Conservation (phyloP, 495 filamentous ascomycete genomes). For the Eremomyces bilateralis region DNA sequence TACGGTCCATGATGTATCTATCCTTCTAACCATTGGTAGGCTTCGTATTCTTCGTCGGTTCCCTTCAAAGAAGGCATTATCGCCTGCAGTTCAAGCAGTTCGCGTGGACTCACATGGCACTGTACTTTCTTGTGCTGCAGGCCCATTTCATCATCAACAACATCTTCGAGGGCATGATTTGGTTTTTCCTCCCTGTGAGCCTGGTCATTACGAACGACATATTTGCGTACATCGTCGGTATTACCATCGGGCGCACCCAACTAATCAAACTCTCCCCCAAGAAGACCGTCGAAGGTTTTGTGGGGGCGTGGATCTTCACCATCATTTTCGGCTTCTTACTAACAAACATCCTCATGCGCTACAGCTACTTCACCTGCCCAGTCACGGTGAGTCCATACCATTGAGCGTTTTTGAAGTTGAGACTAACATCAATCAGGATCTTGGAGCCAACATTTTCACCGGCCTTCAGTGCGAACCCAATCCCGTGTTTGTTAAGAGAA, state of each 20-base stretch:
- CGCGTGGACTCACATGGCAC: slow-evolving; percentile 97
- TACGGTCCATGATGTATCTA: slow-evolving; percentile 1
- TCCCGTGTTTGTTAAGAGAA: slow-evolving; percentile 65
- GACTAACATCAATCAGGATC: slow-evolving; percentile 32
- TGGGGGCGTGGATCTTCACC: slow-evolving; percentile 93
- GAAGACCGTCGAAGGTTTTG: slow-evolving; percentile 97
- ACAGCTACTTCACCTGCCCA: slow-evolving; percentile 96
- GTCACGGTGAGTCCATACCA: slow-evolving; percentile 41
- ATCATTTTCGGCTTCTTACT: slow-evolving; percentile 64
- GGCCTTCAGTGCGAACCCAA: slow-evolving; percentile 88
- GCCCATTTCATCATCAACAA: slow-evolving; percentile 99
- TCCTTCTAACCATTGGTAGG: slow-evolving; percentile 26
- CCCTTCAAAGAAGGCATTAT: slow-evolving; percentile 89
- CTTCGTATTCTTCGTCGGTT: slow-evolving; percentile 95
- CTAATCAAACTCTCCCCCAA: slow-evolving; percentile 97
- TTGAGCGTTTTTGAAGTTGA: not conserved
- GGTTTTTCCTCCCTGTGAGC: slow-evolving; percentile 94
- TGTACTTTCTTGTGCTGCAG: slow-evolving; percentile 94
- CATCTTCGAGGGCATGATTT: slow-evolving; percentile 98
- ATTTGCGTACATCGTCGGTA: slow-evolving; percentile 93
- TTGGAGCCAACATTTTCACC: slow-evolving; percentile 77
- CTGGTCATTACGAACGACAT: slow-evolving; percentile 98
- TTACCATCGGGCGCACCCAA: slow-evolving; percentile 89
- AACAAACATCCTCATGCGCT: slow-evolving; percentile 73
- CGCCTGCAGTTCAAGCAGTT: slow-evolving; percentile 98